A percentile compares a stretch with the other conserved stretches of the same genome.
Conservation (phyloP, 2,329 filamentous ascomycete species). For the Epichloe sylvatica region DNA sequence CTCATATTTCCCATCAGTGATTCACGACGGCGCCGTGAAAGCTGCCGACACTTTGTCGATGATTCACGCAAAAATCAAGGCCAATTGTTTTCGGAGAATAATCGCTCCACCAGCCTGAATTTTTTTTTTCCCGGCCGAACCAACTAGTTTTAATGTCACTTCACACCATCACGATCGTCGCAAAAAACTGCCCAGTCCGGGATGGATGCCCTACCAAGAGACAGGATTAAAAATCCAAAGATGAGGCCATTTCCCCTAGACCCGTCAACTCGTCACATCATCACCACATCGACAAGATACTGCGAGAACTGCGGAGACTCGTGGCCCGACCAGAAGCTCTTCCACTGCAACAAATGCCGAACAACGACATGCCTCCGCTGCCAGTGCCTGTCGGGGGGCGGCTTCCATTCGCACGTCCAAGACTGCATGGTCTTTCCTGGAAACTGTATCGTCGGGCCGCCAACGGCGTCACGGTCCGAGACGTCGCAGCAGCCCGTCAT, state of each 20-base stretch:
- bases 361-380: background rate
- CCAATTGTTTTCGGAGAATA: too few species aligned
- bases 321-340: background rate
- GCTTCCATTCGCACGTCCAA: background rate
- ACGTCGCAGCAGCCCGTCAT: background rate
- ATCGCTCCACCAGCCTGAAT: too few species aligned
- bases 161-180: too few species aligned
- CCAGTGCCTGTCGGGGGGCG: background rate
- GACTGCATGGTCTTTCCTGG: slow-evolving; percentile 3
- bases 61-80: too few species aligned
- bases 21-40: too few species aligned
- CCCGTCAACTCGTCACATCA: background rate
- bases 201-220: too few species aligned
- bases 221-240: background rate
- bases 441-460: background rate
- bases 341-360: slow-evolving; percentile 1
- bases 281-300: background rate
- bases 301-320: background rate
- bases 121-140: too few species aligned
- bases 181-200: too few species aligned
- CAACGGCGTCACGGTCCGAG: background rate
- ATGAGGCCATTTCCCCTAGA: background rate
- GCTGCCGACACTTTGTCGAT: too few species aligned
- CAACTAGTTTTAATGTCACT: too few species aligned
- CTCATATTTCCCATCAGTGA: too few species aligned